Evolutionary conservation across 2,329 filamentous ascomycete genomes (phyloP).

Genomic region (Podosphaera fusca): DNA sequence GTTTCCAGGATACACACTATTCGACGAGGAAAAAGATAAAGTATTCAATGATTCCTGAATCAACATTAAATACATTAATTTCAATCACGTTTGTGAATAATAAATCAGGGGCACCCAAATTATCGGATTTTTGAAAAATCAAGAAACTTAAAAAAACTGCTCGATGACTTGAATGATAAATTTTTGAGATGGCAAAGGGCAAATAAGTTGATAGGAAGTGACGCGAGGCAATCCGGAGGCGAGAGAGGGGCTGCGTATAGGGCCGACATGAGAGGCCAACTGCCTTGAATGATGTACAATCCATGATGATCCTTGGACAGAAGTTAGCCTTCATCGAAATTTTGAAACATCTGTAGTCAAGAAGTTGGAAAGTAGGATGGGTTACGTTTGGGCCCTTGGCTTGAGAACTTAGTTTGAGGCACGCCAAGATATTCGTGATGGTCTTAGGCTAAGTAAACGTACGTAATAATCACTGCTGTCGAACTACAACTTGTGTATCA

Average conservation of each 20-base stretch:
- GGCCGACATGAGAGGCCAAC: neutral
- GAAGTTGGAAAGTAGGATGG: neutral
- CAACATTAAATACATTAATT: neutral
- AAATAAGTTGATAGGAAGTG: neutral
- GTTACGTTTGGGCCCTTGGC: neutral
- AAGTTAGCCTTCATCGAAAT: neutral
- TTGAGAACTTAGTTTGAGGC: neutral
- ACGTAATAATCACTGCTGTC: neutral
- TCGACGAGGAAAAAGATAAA: neutral
- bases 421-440: neutral
- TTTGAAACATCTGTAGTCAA: neutral
- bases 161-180: neutral
- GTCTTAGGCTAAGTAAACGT: neutral
- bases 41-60: neutral
- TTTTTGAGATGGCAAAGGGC: neutral
- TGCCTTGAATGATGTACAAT: neutral
- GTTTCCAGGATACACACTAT: neutral
- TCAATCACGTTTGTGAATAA: neutral
- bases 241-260: neutral
- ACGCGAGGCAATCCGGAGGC: neutral
- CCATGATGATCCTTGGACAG: neutral
- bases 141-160: neutral
- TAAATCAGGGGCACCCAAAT: neutral
- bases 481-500: neutral
- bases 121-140: neutral